Conservation (phyloP, 345 rosid species). For the Carallia pectinifolia region DNA sequence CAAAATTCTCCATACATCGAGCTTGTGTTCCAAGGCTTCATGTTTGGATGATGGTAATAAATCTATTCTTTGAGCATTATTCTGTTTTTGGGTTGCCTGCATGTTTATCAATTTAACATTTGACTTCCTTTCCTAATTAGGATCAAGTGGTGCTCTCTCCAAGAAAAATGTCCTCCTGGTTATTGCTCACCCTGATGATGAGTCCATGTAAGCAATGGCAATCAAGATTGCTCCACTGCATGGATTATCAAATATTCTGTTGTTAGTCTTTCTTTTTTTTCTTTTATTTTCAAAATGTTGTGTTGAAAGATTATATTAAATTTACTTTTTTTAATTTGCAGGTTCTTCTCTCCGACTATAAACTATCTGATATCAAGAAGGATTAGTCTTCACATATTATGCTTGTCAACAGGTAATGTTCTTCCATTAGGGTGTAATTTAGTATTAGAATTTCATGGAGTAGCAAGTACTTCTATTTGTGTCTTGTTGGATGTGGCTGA, state of each 20-base stretch:
- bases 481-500: too few species aligned
- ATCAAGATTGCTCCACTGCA: too few species aligned
- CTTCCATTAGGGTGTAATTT: too few species aligned
- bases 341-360: conserved; percentile 92
- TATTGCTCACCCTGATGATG: conserved; percentile 94
- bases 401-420: conserved; percentile 70
- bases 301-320: not conserved
- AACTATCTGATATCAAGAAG: conserved; percentile 60
- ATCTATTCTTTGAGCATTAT: not conserved
- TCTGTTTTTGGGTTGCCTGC: not conserved
- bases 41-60: conserved; percentile 58
- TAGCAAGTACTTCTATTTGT: too few species aligned
- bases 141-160: conserved; percentile 33
- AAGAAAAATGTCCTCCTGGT: conserved; percentile 66
- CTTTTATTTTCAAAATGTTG: not conserved
- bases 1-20: conserved; percentile 46
- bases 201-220: conserved; percentile 64
- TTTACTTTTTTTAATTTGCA: conserved; percentile 23
- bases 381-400: conserved; percentile 60
- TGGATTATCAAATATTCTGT: not conserved
- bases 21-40: conserved; percentile 30
- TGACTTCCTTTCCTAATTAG: not conserved
- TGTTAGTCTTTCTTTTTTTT: not conserved
- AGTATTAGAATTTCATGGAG: too few species aligned
- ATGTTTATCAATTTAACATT: conserved; percentile 1